Evolutionary conservation across 2,329 filamentous ascomycete species (phyloP).

Genomic region (Claviceps quebecensis): DNA sequence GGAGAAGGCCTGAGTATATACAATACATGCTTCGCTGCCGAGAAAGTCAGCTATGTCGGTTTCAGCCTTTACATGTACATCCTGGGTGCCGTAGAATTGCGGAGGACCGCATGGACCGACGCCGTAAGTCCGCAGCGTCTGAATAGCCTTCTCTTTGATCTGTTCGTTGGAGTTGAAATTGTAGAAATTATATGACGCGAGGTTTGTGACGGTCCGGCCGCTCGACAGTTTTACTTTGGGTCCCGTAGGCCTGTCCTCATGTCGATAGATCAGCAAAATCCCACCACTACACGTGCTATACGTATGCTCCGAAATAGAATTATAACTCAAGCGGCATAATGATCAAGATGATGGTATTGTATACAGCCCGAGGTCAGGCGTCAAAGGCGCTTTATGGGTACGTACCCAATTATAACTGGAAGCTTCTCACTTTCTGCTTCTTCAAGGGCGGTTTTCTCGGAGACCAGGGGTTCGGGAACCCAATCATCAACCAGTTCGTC

Average conservation of each 20-base stretch:
- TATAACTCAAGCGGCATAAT: background rate
- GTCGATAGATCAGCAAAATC: background rate
- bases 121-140: constrained; percentile 85
- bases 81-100: constrained; percentile 95
- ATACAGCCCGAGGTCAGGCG: background rate
- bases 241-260: constrained; percentile 56
- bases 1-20: constrained; percentile 92
- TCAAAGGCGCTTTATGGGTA: background rate
- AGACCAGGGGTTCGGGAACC: constrained; percentile 84
- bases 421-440: constrained; percentile 70
- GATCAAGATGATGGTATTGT: background rate
- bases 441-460: constrained; percentile 59
- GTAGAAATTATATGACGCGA: constrained; percentile 94
- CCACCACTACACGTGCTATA: background rate
- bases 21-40: constrained; percentile 76
- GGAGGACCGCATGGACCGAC: constrained; percentile 94
- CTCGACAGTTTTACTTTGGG: constrained; percentile 80
- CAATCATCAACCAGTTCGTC: constrained; percentile 95
- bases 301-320: background rate
- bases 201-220: constrained; percentile 82
- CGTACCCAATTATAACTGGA: constrained; percentile 76
- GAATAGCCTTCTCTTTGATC: constrained; percentile 88
- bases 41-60: constrained; percentile 83
- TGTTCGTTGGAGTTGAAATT: constrained; percentile 89
- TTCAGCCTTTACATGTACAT: constrained; percentile 96